Evolutionary conservation across 164 flowering plant species (phyloP).

Genomic region (Piper betle): DNA sequence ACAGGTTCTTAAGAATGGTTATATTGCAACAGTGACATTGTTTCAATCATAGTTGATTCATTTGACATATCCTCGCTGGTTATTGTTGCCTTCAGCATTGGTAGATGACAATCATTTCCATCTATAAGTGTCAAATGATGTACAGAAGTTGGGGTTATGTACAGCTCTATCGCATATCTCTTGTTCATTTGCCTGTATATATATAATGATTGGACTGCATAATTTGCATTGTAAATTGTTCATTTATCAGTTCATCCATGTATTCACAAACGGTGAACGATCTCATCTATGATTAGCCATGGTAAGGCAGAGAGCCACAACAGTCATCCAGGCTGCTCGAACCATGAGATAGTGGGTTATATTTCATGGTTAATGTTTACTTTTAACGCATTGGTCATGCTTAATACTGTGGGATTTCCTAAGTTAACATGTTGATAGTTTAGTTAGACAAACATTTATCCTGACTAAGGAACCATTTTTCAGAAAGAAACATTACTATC

Average conservation of each 20-base stretch:
- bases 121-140: neutral
- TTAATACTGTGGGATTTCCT: too few relatives aligned
- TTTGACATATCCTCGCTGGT: constrained; percentile 5
- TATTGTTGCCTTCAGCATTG: neutral
- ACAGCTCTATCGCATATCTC: neutral
- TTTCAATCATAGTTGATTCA: constrained; percentile 48
- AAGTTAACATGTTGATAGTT: too few relatives aligned
- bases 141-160: neutral
- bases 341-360: too few relatives aligned
- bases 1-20: constrained; percentile 94
- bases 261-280: too few relatives aligned
- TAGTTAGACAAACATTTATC: too few relatives aligned
- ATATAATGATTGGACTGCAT: neutral
- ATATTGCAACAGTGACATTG: constrained; percentile 86
- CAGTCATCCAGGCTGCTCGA: too few relatives aligned
- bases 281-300: too few relatives aligned
- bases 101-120: neutral
- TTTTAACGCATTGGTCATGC: too few relatives aligned
- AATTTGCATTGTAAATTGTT: neutral
- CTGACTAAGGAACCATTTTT: too few relatives aligned
- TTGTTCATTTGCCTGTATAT: neutral
- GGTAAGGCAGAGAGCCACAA: too few relatives aligned
- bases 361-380: too few relatives aligned
- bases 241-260: neutral
- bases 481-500: too few relatives aligned